These are phyloP conservation scores for Phragmites australis DNA, from an alignment of 176 grass and related monocot species.

Conservation along the genomic window DNA sequence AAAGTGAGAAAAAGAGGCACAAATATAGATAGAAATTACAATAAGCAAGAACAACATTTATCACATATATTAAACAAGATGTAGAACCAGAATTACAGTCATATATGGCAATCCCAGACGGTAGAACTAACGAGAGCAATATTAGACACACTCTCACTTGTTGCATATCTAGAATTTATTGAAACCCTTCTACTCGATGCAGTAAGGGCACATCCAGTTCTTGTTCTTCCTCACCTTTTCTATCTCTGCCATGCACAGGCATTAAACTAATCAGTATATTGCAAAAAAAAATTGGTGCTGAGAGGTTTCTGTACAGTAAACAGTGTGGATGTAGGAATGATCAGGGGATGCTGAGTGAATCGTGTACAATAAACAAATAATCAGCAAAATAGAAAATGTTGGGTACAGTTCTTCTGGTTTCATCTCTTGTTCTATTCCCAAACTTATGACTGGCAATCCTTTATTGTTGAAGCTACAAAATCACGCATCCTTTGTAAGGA, in stretches of 20 bases:
- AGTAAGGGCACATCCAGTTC: constrained; percentile 93
- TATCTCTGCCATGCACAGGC: constrained; percentile 52
- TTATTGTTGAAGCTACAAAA: too few relatives aligned
- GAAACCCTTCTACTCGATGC: constrained; percentile 75
- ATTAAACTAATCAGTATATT: too few relatives aligned
- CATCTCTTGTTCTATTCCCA: too few relatives aligned
- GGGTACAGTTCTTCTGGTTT: too few relatives aligned
- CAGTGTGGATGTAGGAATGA: too few relatives aligned
- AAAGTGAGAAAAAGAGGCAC: background rate
- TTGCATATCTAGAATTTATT: constrained; percentile 93
- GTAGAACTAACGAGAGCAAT: background rate
- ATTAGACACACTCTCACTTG: constrained; percentile 39
- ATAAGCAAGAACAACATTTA: constrained; percentile 14
- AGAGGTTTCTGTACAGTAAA: too few relatives aligned
- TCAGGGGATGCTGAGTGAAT: too few relatives aligned
- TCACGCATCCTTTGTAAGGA: too few relatives aligned
- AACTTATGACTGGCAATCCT: too few relatives aligned
- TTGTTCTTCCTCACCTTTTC: constrained; percentile 72
- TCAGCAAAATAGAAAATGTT: too few relatives aligned
- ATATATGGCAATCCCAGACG: constrained; percentile 86
- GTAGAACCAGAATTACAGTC: constrained; percentile 40
- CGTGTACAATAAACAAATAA: too few relatives aligned
- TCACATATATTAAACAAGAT: background rate
- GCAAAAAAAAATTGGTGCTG: too few relatives aligned
- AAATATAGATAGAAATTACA: background rate